Evolutionary conservation across 768 basidiomycete species (phyloP).

Genomic region (Guyanaporus albipodus): DNA sequence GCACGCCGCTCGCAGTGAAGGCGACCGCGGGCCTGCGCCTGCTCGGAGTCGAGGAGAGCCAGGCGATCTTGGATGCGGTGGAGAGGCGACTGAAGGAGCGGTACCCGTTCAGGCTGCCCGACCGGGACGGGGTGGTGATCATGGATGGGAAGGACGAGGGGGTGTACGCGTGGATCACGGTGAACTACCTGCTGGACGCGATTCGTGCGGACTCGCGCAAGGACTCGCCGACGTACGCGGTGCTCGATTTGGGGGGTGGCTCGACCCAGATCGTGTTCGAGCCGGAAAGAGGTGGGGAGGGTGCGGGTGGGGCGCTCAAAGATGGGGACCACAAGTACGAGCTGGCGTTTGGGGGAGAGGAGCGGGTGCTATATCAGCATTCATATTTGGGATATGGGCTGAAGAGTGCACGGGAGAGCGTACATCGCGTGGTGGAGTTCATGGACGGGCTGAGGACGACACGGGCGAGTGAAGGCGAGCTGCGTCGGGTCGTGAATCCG

Average conservation of each 20-base stretch:
- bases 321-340: conserved; percentile 93
- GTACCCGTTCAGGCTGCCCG: conserved; percentile 68
- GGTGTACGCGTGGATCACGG: conserved; percentile 98
- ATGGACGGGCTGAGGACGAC: conserved; percentile 48
- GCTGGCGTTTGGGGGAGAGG: conserved; percentile 66
- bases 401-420: conserved; percentile 79
- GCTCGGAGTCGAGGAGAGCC: conserved; percentile 57
- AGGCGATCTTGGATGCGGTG: conserved; percentile 75
- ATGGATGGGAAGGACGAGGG: conserved; percentile 98
- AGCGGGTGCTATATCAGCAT: conserved; percentile 87
- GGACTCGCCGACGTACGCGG: conserved; percentile 66
- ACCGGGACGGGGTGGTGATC: conserved; percentile 67
- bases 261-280: conserved; percentile 98
- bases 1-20: conserved; percentile 88
- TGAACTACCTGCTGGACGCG: conserved; percentile 83
- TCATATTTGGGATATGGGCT: conserved; percentile 97
- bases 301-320: conserved; percentile 40
- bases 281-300: conserved; percentile 54
- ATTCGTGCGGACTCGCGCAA: conserved; percentile 52
- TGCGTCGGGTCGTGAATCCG: conserved; percentile 50
- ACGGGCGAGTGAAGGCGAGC: conserved; percentile 1
- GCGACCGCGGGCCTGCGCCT: conserved; percentile 87
- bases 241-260: conserved; percentile 94
- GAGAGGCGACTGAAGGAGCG: conserved; percentile 47
- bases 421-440: conserved; percentile 90